Evolutionary conservation across 805 yeast species (phyloP), one percentile per base, ranked within the genome.

Genomic region (Candida succiphila): DNA sequence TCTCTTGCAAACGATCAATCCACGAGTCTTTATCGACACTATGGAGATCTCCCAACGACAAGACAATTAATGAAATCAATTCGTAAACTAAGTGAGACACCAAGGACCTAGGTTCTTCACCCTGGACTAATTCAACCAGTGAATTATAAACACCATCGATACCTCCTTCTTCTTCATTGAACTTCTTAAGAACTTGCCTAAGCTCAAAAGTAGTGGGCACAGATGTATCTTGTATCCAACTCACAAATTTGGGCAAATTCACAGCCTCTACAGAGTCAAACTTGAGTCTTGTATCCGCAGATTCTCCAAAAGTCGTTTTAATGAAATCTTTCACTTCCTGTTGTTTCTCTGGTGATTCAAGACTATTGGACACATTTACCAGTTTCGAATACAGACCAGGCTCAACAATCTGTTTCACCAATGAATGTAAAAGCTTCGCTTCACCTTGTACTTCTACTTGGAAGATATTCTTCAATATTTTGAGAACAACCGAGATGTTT

Each of bases 401-500:
- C 16, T 35, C 39, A n/a, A 40, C 32, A 7, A 48, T 35, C 2
- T 36, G 33, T 30, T 41, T 35, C 4, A 43, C 37, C 30, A 50
- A 25, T 8, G 34, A 35, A 15, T 45, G 43, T 19, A 49, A 28
- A 9, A 41, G 17, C 4, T 4, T 17, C 16, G 21, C 13, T 9
- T 30, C 32, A 16, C 17, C 17, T 4, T 22, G 16, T 4, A 12
- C 13, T 15, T 29, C 13, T 3, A 7, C 26, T 15, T 29, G 15
- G 19, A 21, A 21, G 3, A 29, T 21, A 25, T 14, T 25, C 7
- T 6, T 24, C 26, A 24, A 25, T 5, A 25, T 5, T 25, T 25
- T 14, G 10, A 25, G 16, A 9, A 4, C 14, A 7, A 25, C 7
- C 7, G 5, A 7, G 14, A 25, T 15, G 16, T 25, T 25, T 7